phyloP scores from a whole-genome alignment of 1,284 basidiomycete genomes.

The Fomitopsis betulina region DNA sequence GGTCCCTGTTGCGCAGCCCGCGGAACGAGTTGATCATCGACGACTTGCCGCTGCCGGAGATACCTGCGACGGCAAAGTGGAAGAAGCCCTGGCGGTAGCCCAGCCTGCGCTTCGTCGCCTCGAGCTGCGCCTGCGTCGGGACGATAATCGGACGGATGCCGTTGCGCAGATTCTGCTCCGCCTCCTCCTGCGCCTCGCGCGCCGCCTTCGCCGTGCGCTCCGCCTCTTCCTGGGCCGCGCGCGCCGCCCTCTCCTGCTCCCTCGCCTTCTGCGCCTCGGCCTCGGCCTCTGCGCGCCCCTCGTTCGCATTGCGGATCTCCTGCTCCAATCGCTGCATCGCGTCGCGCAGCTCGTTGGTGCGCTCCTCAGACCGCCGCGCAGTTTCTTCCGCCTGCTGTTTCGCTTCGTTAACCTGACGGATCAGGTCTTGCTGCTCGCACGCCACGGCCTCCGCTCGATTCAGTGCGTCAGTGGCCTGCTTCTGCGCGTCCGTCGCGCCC shows the following conservation, averaged over 20 bases:
- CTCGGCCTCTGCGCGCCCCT: neutral
- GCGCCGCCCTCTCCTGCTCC: neutral
- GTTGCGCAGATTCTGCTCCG: neutral
- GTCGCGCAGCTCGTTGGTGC: neutral
- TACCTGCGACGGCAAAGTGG: constrained; percentile 5
- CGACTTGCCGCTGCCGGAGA: constrained; percentile 3
- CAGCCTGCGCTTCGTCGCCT: neutral
- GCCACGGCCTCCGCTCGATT: neutral
- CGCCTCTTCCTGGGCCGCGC: neutral
- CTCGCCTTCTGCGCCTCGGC: neutral
- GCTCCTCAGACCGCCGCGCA: neutral
- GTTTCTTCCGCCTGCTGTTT: neutral
- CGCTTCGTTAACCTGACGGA: neutral
- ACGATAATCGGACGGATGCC: neutral
- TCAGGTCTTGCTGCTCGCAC: neutral
- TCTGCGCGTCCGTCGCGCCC: neutral
- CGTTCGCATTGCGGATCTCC: neutral
- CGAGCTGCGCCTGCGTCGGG: neutral
- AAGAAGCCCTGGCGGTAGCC: constrained; percentile 2
- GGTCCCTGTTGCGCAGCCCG: constrained; percentile 1
- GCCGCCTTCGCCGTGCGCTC: neutral
- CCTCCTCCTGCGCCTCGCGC: neutral
- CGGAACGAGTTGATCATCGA: constrained; percentile 7
- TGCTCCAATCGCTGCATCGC: neutral
- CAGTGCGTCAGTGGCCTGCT: neutral